phyloP scores from a whole-genome alignment of 2,329 filamentous ascomycete species.

The Raffaelea arxii region DNA sequence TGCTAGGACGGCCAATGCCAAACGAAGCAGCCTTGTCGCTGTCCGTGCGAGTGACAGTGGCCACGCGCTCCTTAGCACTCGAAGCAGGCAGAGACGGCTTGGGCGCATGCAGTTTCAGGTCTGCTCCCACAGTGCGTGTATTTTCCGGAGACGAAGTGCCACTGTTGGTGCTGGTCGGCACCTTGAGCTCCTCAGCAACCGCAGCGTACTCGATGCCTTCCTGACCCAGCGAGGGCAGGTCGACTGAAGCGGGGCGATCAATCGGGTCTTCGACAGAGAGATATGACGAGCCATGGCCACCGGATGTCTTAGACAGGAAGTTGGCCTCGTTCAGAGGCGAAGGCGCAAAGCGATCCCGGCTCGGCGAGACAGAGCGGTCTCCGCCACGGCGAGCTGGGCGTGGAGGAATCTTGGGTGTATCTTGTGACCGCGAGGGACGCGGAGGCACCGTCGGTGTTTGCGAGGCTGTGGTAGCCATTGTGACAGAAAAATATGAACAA shows the following conservation, averaged over 20 bases:
- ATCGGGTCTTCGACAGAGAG: slow-evolving; percentile 28
- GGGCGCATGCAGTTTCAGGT: slow-evolving; percentile 80
- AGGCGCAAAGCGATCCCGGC: slow-evolving; percentile 68
- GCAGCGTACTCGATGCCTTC: slow-evolving; percentile 77
- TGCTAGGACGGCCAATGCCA: slow-evolving; percentile 60
- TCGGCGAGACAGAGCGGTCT: slow-evolving; percentile 69
- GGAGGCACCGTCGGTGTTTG: slow-evolving; percentile 47
- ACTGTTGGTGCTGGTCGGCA: slow-evolving; percentile 27
- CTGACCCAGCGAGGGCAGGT: slow-evolving; percentile 76
- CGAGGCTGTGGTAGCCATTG: slow-evolving; percentile 41
- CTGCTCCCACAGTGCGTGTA: slow-evolving; percentile 67
- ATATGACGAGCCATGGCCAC: slow-evolving; percentile 17
- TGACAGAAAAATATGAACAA: slow-evolving; percentile 7
- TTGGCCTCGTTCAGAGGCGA: slow-evolving; percentile 73
- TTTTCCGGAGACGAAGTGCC: slow-evolving; percentile 51
- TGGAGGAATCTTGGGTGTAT: slow-evolving; percentile 65
- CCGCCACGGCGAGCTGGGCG: slow-evolving; percentile 60
- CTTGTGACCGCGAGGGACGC: slow-evolving; percentile 42
- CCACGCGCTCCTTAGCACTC: slow-evolving; percentile 75
- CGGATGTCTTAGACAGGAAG: slow-evolving; percentile 38
- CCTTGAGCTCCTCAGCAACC: slow-evolving; percentile 29
- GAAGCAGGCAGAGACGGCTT: slow-evolving; percentile 74
- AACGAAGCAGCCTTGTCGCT: slow-evolving; percentile 79
- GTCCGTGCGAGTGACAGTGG: slow-evolving; percentile 80
- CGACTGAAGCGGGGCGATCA: slow-evolving; percentile 64